Base-by-base conservation (phyloP, 2,329 filamentous ascomycete species). In the Emmonsiellopsis sp. region DNA sequence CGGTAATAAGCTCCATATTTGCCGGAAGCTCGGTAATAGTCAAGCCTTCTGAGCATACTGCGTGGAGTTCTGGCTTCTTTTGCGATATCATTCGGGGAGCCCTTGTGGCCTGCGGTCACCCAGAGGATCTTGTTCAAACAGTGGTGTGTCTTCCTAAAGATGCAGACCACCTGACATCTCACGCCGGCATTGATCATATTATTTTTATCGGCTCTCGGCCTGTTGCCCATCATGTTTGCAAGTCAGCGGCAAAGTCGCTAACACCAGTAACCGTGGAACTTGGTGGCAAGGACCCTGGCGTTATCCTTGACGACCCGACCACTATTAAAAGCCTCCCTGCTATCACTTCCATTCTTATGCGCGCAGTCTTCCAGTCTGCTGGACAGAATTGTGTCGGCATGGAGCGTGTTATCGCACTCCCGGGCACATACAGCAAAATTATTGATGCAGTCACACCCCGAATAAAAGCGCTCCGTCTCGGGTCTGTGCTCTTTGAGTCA, bases 381-480 rank as follows among this genome's bases (percentile, higher is more conserved):
- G 93, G 93, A 1, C 93, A 98, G 70, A 98, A 98, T 73, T 98
- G 93, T 71, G 92, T 98, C 65, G 93, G 93, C 53, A 92, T 96
- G 60, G 93, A 98, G 74, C 87, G 93, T 53, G 85, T 97, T 64
- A 85, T 97, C 61, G 88, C 86, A 27, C 79, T 87, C 13, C 85
- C 88, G 1, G 75, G 74, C n/a, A 78, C 88, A 50, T 95, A 97
- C 73, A 77, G 86, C 57, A 76, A 76, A 53, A 80, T 98, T 21
- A 73, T 95, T 51, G 70, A 76, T 5, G 77, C 83, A 56, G 80
- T 98, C 17, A 79, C 83, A 50, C 85, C 87, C 9, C 84, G 86
- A 56, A 88, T 97, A 59, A 77, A 78, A 57, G 78, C 79, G 9
- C 76, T 98, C 13, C 84, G 88, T 17, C 77, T 93, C 1, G 93